Base-by-base conservation (phyloP, 1,284 basidiomycete species). In the Rhodotorula sp. region DNA sequence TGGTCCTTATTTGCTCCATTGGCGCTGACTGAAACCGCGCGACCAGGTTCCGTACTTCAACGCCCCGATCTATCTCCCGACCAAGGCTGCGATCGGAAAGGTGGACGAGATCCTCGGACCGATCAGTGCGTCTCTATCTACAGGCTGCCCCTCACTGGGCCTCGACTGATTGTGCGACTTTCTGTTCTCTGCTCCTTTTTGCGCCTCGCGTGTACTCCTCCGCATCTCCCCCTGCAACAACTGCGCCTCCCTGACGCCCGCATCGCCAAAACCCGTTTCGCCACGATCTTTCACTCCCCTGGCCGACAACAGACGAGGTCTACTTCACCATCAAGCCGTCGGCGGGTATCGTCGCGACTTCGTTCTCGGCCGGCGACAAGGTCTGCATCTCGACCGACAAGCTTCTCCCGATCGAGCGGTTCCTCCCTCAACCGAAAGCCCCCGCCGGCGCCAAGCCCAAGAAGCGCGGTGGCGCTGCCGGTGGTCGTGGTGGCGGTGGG, bases 301-400 rank as follows among this genome's bases (percentile, higher is more conserved):
- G n/a, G 18, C 51, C 49, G 6, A 26, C 37, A 42, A 4, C 71
- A 75, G 74, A 99, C 82, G 93, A 99, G 81, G 94, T 99, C 68
- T 98, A 89, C 83, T 99, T 99, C 80, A 97, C 95, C 7, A 86
- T 99, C 77, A 99, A 99, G 84, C 97, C 98, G 91, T 88, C 90
- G 56, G 88, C 91, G 64, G 96, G 96, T 59, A 95, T 99, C 89
- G 88, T 95, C 62, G 95, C 96, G 20, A 88, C 84, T 72, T 94
- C 91, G 79, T 99, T 99, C 84, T 93, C 96, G 83, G 91, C 91
- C 79, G 95, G 95, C 64, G 96, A 99, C 84, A 98, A 96, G 81
- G 93, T 99, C 57, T 99, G 91, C 82, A 98, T 99, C 78, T 91
- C 87, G 57, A 89, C 90, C 54, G 96, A 99, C 84, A 98, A 98